phyloP scores from a whole-genome alignment of 768 basidiomycete genomes.

The Infundibulicybe gibba region DNA sequence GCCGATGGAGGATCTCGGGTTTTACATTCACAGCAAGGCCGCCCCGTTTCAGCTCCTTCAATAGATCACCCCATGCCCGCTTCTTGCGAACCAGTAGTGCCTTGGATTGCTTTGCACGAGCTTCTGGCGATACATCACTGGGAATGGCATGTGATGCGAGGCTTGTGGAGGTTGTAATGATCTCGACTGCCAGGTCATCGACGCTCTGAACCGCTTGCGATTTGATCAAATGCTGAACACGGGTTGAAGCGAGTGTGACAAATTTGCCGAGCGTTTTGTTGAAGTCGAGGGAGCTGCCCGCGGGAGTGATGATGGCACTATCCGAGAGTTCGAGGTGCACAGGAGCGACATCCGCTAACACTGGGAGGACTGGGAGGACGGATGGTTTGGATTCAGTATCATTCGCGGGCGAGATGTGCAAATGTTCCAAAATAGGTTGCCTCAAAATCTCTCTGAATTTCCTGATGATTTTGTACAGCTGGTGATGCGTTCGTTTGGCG shows the following conservation, averaged over 20 bases:
- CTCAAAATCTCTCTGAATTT: constrained; percentile 91
- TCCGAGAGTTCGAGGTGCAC: constrained; percentile 10
- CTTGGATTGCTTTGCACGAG: constrained; percentile 63
- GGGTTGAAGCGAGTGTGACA: constrained; percentile 34
- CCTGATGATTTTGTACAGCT: constrained; percentile 85
- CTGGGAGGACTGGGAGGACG: constrained; percentile 2
- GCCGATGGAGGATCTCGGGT: constrained; percentile 59
- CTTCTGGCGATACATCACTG: constrained; percentile 37
- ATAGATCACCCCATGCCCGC: constrained; percentile 86
- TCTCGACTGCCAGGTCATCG: constrained; percentile 54
- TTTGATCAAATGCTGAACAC: constrained; percentile 39
- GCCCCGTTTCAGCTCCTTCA: constrained; percentile 80
- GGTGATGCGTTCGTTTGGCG: constrained; percentile 85
- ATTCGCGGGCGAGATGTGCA: constrained; percentile 32
- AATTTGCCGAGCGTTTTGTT: constrained; percentile 50
- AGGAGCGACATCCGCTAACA: not conserved
- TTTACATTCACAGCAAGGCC: constrained; percentile 75
- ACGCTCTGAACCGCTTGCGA: constrained; percentile 36
- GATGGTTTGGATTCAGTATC: constrained; percentile 26
- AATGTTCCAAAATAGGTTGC: constrained; percentile 51
- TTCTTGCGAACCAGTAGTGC: constrained; percentile 77
- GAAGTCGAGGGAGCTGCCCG: constrained; percentile 45
- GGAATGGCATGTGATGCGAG: constrained; percentile 49
- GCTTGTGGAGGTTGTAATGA: constrained; percentile 58
- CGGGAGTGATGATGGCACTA: constrained; percentile 4